Evolutionary conservation across 139 green algal genomes (phyloP), one percentile per base, ranked within the genome.

Genomic region (Bryopsis sp.): DNA sequence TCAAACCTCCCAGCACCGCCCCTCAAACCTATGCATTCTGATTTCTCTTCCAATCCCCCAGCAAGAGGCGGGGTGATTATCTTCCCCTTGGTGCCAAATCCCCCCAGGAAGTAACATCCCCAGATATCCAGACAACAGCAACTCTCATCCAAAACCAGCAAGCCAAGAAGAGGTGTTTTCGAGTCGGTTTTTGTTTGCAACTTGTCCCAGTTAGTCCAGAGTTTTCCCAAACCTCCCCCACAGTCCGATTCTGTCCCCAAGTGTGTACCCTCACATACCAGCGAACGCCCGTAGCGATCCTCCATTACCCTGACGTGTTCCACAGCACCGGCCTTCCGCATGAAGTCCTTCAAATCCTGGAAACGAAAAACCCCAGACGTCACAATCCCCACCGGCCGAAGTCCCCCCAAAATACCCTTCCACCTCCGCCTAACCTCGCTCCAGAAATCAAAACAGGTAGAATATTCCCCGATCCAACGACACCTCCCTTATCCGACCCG

Each of bases 341-440:
- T 69, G 62, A 50, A 69, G 37, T 69, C 62, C 37, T 69, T 69
- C 33, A 69, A n/a, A 35, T 69, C 62, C 62, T 69, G 43, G 35
- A 50, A 54, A 26, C n/a, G n/a, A n/a, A n/a, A n/a, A n/a, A n/a
- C n/a, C 43, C 11, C 15, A 54, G 19, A 54, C 43, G 43, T 11
- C 43, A 54, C 43, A 54, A 19, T 54, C 15, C 43, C 43, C 43
- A 54, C 43, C 43, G 15, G n/a, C n/a, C n/a, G n/a, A n/a, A n/a
- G n/a, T n/a, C n/a, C n/a, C n/a, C n/a, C n/a, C n/a, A n/a, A n/a
- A n/a, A n/a, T n/a, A n/a, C n/a, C n/a, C n/a, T n/a, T n/a, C n/a
- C n/a, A n/a, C n/a, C n/a, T n/a, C n/a, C n/a, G n/a, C n/a, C n/a
- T 15, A 22, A 43, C 48, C 48, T 28, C 19, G 22, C 19, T 61